Evolutionary conservation across 495 filamentous ascomycete species (phyloP), one percentile per base, ranked within the genome.

Genomic region (Penicillium malachiteum): DNA sequence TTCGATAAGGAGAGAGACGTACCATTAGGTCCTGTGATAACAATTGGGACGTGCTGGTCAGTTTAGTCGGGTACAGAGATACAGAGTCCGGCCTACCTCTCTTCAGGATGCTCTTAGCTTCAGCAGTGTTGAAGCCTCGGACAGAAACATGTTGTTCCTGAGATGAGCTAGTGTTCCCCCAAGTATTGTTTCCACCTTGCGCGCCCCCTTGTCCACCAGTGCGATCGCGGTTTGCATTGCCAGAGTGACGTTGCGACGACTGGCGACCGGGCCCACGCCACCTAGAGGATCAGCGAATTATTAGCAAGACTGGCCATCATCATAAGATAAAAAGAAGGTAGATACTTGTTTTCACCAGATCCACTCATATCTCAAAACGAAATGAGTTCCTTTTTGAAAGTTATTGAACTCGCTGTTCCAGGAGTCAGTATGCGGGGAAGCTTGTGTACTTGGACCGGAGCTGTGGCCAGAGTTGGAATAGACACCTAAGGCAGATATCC

Each of bases 261-360:
- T 74, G 75, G 56, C 74, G 74, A 65, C 69, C 71, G 21, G 74
- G 69, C 50, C 75, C 72, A 57, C 72, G 73, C 75, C 75, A 78
- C 66, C 72, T 78, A 40, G 21, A 40, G 41, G 40, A 39, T 61
- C 55, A 63, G 57, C 31, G 50, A 30, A 31, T 42, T 26, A 26
- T 26, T 26, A 26, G 21, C 21, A 26, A 26, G 21, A 26, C 21
- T 26, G 21, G 21, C 33, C 14, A 4, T 3, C 31, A 37, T 42
- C 10, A 16, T 10, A 44, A 34, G 13, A 30, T 45, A 30, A 4
- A 57, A 16, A 48, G 45, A 54, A 9, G 31, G 26, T 51, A 52
- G 42, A 50, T 70, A 78, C 75, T 65, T 74, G 18, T 71, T 69
- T 11, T 76, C 74, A 45, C 65, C 62, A 30, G 63, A 41, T 39